phyloP scores from a whole-genome alignment of 768 basidiomycete species.

The Artomyces pyxidatus region DNA sequence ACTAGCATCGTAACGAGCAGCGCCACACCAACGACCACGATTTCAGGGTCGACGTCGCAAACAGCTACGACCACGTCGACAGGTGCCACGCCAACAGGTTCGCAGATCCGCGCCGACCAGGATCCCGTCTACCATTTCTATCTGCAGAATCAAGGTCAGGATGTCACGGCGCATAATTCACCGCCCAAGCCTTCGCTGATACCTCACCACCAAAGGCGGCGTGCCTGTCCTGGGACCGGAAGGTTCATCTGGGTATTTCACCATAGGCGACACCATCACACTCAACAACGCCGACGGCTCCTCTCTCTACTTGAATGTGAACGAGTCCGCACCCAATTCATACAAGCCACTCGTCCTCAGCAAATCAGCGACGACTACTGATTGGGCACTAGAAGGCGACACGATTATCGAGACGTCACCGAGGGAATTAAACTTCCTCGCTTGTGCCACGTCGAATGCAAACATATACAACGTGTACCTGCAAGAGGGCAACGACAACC shows the following conservation, averaged over 20 bases:
- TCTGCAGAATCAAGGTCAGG: slow-evolving; percentile 39
- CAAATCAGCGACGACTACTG: slow-evolving; percentile 38
- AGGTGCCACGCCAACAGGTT: slow-evolving; percentile 25
- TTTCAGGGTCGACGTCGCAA: slow-evolving; percentile 11
- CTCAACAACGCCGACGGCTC: slow-evolving; percentile 34
- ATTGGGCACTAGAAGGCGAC: slow-evolving; percentile 53
- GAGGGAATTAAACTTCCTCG: slow-evolving; percentile 47
- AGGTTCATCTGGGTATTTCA: slow-evolving; percentile 41
- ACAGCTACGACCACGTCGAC: slow-evolving; percentile 18
- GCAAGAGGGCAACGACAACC: slow-evolving; percentile 42
- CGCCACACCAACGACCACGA: slow-evolving; percentile 25
- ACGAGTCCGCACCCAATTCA: slow-evolving; percentile 33
- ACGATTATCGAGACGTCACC: slow-evolving; percentile 48
- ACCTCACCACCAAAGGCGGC: slow-evolving; percentile 27
- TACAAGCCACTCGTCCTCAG: slow-evolving; percentile 42
- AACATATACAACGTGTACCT: slow-evolving; percentile 40
- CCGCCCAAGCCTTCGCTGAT: not conserved
- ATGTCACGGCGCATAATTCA: not conserved
- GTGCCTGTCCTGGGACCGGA: slow-evolving; percentile 45
- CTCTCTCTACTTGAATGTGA: slow-evolving; percentile 41
- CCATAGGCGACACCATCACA: slow-evolving; percentile 38
- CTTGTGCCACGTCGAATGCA: slow-evolving; percentile 35
- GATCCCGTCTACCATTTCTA: slow-evolving; percentile 51
- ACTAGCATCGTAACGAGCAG: slow-evolving; percentile 18
- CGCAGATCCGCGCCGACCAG: slow-evolving; percentile 45